Conservation (phyloP, 2,329 filamentous ascomycete species). For the Penicillium sp. region DNA sequence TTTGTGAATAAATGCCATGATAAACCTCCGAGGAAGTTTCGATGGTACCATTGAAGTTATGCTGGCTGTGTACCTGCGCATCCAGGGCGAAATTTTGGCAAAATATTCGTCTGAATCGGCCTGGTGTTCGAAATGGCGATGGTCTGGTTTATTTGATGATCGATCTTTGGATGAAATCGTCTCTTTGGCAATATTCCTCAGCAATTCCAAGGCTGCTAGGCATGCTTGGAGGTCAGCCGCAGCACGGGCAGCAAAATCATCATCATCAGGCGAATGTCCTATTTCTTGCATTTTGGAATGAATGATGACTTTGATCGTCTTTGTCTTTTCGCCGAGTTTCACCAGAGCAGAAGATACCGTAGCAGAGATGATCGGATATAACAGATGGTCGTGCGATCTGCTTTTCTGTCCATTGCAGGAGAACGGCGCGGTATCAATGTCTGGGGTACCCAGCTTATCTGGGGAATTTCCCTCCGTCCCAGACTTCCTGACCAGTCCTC, state of each 20-base stretch:
- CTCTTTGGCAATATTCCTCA: neutral
- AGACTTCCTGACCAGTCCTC: neutral
- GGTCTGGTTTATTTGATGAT: neutral
- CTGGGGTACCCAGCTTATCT: neutral
- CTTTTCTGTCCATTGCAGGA: neutral
- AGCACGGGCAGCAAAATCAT: too few relatives aligned
- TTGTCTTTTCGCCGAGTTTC: neutral
- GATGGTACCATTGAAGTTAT: neutral
- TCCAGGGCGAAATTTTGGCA: slow-evolving; percentile 1
- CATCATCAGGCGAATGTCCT: neutral
- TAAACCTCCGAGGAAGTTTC: neutral
- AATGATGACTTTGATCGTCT: neutral
- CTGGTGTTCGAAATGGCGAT: neutral
- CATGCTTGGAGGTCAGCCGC: neutral
- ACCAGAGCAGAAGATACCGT: neutral
- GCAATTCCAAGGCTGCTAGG: neutral
- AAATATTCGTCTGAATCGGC: neutral
- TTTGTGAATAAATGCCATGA: slow-evolving; percentile 3
- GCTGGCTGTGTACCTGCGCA: neutral
- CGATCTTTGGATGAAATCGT: neutral
- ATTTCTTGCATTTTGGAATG: neutral
- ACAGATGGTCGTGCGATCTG: neutral
- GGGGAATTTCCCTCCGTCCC: neutral
- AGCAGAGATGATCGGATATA: neutral
- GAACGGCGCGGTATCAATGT: neutral